Evolutionary conservation across 352 stramenopile genomes (phyloP).

Genomic region (Pythium aristosporum): DNA sequence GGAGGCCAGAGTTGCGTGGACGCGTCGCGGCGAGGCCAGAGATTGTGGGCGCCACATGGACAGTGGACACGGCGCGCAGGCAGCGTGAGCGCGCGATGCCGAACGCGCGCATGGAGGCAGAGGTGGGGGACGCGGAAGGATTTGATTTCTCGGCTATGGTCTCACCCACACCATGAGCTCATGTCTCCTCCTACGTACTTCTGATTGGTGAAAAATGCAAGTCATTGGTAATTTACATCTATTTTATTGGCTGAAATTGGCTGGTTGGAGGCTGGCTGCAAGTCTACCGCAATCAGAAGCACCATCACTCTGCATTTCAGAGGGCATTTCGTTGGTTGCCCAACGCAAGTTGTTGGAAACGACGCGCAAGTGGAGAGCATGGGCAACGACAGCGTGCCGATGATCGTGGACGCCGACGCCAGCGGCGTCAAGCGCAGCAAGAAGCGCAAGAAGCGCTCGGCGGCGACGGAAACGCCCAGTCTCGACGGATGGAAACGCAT

Average conservation of each 20-base stretch:
- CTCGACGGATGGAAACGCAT: conserved; percentile 58
- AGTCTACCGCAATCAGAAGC: conserved; percentile 2
- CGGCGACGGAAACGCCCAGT: background rate
- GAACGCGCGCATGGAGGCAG: conserved; percentile 22
- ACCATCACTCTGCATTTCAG: conserved; percentile 14
- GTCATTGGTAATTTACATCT: conserved; percentile 1
- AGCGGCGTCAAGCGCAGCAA: conserved; percentile 35
- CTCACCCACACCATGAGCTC: background rate
- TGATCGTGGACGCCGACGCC: conserved; percentile 22
- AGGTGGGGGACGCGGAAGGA: conserved; percentile 1
- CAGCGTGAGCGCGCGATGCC: conserved; percentile 20
- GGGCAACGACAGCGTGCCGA: conserved; percentile 33
- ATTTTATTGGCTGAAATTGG: conserved; percentile 22
- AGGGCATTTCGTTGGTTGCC: conserved; percentile 14
- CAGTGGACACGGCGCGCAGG: conserved; percentile 10
- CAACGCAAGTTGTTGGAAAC: conserved; percentile 2
- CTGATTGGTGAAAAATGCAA: conserved; percentile 13
- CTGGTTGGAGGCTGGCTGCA: conserved; percentile 22
- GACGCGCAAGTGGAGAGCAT: conserved; percentile 1
- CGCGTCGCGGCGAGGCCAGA: background rate
- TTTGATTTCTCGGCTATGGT: conserved; percentile 9
- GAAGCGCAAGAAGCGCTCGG: conserved; percentile 64
- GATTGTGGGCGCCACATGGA: background rate
- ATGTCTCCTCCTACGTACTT: background rate
- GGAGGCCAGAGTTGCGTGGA: conserved; percentile 6